Evolutionary conservation across 192 early-diverging fungal genomes (phyloP).

Genomic region (Phycomyces nitens): DNA sequence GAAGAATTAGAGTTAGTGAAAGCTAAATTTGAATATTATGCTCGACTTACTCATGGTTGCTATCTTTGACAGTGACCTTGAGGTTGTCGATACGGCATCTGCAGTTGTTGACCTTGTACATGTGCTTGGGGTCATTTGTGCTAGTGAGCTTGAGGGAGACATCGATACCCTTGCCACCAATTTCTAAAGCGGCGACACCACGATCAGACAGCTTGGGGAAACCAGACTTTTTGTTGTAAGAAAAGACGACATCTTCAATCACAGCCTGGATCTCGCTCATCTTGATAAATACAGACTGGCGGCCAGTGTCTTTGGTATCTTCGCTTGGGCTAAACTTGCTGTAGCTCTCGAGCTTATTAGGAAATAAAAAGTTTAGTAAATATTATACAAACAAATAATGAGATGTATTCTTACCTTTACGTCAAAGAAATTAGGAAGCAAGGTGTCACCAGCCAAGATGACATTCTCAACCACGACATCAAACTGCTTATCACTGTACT

Average conservation of each 20-base stretch:
- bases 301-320: constrained; percentile 14
- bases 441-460: constrained; percentile 35
- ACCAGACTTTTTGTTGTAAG: constrained; percentile 38
- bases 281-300: constrained; percentile 29
- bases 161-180: constrained; percentile 15
- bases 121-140: constrained; percentile 21
- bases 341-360: constrained; percentile 30
- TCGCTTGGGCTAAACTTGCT: constrained; percentile 28
- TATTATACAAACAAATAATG: not conserved
- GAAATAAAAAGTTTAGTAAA: not conserved
- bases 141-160: constrained; percentile 27
- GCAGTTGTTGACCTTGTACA: constrained; percentile 28
- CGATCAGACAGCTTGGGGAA: constrained; percentile 34
- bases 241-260: constrained; percentile 35
- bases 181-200: constrained; percentile 26
- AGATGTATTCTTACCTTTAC: constrained; percentile 18
- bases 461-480: constrained; percentile 41
- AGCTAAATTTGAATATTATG: not conserved
- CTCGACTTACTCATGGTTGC: not conserved
- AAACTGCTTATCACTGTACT: constrained; percentile 39
- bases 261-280: constrained; percentile 37
- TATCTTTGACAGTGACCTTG: constrained; percentile 1
- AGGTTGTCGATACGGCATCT: constrained; percentile 24
- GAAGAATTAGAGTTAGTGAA: not conserved
- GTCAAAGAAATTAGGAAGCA: constrained; percentile 38